phyloP scores from a whole-genome alignment of 2,329 filamentous ascomycete genomes.

The Aspergillus nomiae region DNA sequence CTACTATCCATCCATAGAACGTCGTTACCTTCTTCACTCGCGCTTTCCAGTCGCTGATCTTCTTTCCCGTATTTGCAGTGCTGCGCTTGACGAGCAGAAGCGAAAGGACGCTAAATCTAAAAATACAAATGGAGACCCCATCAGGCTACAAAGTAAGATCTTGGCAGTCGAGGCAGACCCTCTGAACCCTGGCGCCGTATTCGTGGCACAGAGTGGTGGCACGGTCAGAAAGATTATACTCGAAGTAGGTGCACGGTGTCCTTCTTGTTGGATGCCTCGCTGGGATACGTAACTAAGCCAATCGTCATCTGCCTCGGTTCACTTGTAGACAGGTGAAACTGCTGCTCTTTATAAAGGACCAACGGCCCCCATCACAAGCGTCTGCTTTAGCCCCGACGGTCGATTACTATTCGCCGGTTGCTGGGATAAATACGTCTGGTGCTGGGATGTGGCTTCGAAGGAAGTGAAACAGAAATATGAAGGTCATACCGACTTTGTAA shows the following conservation, averaged over 20 bases:
- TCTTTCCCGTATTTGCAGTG: slow-evolving; percentile 33
- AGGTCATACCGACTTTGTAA: slow-evolving; percentile 90
- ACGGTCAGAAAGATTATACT: slow-evolving; percentile 72
- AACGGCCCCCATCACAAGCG: slow-evolving; percentile 74
- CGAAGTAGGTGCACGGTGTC: slow-evolving; percentile 63
- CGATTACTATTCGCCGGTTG: slow-evolving; percentile 77
- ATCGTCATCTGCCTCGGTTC: slow-evolving; percentile 8
- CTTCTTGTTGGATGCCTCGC: slow-evolving; percentile 10
- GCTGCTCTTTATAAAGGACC: slow-evolving; percentile 68
- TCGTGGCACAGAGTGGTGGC: slow-evolving; percentile 86
- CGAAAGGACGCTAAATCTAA: slow-evolving; percentile 72
- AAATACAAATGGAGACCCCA: slow-evolving; percentile 82
- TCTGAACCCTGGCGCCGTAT: slow-evolving; percentile 62
- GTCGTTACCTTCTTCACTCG: background rate
- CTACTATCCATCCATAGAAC: slow-evolving; percentile 2
- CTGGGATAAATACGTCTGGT: slow-evolving; percentile 93
- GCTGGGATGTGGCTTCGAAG: slow-evolving; percentile 69
- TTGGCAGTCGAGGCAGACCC: slow-evolving; percentile 73
- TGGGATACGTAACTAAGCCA: slow-evolving; percentile 15
- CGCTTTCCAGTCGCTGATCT: slow-evolving; percentile 14
- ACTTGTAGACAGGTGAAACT: slow-evolving; percentile 47
- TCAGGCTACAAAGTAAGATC: slow-evolving; percentile 82
- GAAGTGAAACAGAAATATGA: slow-evolving; percentile 61
- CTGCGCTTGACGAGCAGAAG: slow-evolving; percentile 52
- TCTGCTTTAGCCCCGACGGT: slow-evolving; percentile 63